These are phyloP conservation scores for Marasmius sp. DNA, from an alignment of 1,284 basidiomycete genomes.

Conservation along the genomic window DNA sequence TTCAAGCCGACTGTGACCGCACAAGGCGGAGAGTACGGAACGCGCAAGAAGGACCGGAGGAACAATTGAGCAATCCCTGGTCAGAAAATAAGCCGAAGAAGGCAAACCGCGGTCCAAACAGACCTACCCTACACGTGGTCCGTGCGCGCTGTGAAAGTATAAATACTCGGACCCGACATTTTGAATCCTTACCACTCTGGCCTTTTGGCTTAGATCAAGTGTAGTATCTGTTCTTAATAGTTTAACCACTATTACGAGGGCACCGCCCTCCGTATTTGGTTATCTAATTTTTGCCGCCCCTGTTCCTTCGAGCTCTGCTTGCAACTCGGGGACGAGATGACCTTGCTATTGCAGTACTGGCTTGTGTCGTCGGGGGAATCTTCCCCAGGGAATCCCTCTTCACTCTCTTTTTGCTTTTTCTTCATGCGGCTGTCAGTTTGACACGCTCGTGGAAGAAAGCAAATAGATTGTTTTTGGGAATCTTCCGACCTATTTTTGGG, in stretches of 20 bases:
- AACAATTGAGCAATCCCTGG: too few species aligned
- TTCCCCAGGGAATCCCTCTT: neutral
- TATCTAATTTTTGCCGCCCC: conserved; percentile 15
- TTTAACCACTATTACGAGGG: conserved; percentile 71
- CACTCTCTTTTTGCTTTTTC: neutral
- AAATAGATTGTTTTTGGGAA: neutral
- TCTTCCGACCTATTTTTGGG: too few species aligned
- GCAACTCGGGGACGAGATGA: conserved; percentile 13
- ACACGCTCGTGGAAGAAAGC: neutral
- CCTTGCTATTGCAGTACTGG: conserved; percentile 13
- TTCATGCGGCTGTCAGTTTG: neutral
- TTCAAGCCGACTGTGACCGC: too few species aligned
- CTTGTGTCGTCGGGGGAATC: conserved; percentile 13
- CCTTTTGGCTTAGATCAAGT: conserved; percentile 97
- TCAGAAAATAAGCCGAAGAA: too few species aligned
- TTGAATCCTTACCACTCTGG: conserved; percentile 74
- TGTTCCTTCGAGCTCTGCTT: neutral
- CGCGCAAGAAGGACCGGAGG: too few species aligned
- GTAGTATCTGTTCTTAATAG: conserved; percentile 92
- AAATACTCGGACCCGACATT: neutral
- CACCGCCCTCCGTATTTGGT: conserved; percentile 26
- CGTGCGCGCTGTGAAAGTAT: too few species aligned
- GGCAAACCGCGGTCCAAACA: too few species aligned
- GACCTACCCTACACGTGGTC: too few species aligned
- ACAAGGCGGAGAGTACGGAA: too few species aligned